Evolutionary conservation across 1,284 basidiomycete species (phyloP).

Genomic region (Apiotrichum gracile): DNA sequence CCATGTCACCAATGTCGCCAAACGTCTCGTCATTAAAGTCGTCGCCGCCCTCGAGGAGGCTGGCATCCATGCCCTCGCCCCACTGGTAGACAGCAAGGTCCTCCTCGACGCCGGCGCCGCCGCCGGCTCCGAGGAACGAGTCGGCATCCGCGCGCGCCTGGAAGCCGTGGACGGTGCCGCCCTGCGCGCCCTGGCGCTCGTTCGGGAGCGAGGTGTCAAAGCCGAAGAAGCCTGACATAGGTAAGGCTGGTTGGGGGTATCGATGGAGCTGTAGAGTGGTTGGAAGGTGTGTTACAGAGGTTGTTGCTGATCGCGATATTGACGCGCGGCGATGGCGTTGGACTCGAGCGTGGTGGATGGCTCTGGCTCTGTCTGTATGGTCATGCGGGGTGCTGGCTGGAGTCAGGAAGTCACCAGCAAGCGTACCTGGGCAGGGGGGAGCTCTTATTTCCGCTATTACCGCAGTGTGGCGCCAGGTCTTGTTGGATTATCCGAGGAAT

Average conservation of each 20-base stretch:
- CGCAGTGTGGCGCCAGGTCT: not conserved
- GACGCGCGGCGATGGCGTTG: too few species aligned
- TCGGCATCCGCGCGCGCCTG: slow-evolving; percentile 18
- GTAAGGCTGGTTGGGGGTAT: not conserved
- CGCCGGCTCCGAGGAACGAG: slow-evolving; percentile 26
- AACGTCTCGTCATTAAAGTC: slow-evolving; percentile 96
- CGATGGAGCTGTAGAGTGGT: not conserved
- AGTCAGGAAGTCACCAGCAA: too few species aligned
- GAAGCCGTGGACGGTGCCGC: slow-evolving; percentile 9
- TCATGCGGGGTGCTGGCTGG: not conserved
- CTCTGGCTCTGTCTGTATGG: too few species aligned
- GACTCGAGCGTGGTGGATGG: too few species aligned
- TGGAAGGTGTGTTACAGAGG: not conserved
- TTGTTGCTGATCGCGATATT: not conserved
- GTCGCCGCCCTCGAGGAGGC: slow-evolving; percentile 81
- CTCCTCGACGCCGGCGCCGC: slow-evolving; percentile 53
- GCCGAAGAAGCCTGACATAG: slow-evolving; percentile 47
- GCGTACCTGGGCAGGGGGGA: too few species aligned
- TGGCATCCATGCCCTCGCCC: slow-evolving; percentile 75
- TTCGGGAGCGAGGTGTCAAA: slow-evolving; percentile 45
- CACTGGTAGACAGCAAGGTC: slow-evolving; percentile 58
- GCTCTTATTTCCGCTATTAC: not conserved
- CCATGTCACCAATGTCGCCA: slow-evolving; percentile 62
- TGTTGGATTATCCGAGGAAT: not conserved
- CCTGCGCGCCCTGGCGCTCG: slow-evolving; percentile 10